These are phyloP conservation scores for Serendipita vermifera DNA, from an alignment of 768 basidiomycete species.

Conservation along the genomic window DNA sequence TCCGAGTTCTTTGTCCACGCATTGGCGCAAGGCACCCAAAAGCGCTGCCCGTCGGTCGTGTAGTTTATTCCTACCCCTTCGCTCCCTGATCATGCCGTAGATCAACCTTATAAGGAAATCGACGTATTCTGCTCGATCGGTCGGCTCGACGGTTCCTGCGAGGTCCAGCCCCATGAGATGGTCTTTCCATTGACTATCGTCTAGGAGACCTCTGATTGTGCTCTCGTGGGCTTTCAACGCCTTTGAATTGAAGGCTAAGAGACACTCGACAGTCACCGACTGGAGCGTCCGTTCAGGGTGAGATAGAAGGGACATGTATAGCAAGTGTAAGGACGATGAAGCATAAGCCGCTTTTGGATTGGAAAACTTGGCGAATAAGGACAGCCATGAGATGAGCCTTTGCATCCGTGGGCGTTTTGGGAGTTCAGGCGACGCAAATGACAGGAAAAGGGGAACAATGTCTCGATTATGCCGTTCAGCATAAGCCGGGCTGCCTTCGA, in stretches of 20 bases:
- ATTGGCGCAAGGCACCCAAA: constrained; percentile 53
- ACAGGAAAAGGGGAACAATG: constrained; percentile 75
- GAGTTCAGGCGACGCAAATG: constrained; percentile 18
- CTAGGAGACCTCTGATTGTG: constrained; percentile 56
- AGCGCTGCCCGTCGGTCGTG: constrained; percentile 63
- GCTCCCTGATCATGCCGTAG: constrained; percentile 81
- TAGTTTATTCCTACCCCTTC: constrained; percentile 51
- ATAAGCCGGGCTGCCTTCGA: constrained; percentile 55
- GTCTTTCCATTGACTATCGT: constrained; percentile 83
- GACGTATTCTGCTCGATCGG: constrained; percentile 52
- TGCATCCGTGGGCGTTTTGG: constrained; percentile 28
- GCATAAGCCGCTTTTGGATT: constrained; percentile 85
- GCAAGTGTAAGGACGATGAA: constrained; percentile 44
- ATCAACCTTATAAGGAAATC: constrained; percentile 60
- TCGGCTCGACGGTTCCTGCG: constrained; percentile 36
- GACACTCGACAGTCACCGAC: constrained; percentile 55
- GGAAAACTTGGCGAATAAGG: constrained; percentile 74
- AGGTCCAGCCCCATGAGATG: constrained; percentile 63
- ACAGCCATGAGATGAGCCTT: constrained; percentile 64
- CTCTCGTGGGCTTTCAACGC: constrained; percentile 43
- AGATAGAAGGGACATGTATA: constrained; percentile 67
- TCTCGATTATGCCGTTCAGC: constrained; percentile 81
- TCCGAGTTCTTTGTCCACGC: constrained; percentile 56
- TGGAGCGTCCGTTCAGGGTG: constrained; percentile 77
- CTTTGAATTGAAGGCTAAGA: constrained; percentile 70